phyloP scores from a whole-genome alignment of 495 filamentous ascomycete genomes.

The Penicillium herquei region DNA sequence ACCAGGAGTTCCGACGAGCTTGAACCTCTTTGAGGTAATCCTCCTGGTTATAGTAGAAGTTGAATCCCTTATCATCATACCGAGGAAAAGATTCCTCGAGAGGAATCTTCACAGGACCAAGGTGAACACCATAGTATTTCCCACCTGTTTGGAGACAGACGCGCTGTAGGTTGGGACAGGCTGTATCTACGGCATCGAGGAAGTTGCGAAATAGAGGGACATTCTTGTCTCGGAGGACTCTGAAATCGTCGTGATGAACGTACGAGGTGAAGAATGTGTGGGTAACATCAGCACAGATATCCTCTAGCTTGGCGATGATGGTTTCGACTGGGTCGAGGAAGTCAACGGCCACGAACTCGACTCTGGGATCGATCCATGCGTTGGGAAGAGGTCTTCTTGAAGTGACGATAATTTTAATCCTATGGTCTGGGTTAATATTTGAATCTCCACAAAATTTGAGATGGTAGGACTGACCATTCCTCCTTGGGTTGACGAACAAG shows the following conservation, averaged over 20 bases:
- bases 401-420: constrained; percentile 26
- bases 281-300: constrained; percentile 22
- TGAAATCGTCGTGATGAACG: constrained; percentile 33
- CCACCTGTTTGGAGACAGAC: constrained; percentile 28
- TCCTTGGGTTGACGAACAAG: constrained; percentile 17
- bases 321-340: constrained; percentile 13
- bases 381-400: constrained; percentile 23
- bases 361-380: constrained; percentile 18
- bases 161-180: constrained; percentile 14
- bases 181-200: constrained; percentile 20
- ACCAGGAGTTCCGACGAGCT: constrained; percentile 18
- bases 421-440: background rate
- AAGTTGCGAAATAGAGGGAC: constrained; percentile 31
- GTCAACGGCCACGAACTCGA: constrained; percentile 24
- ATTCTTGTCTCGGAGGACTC: constrained; percentile 17
- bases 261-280: constrained; percentile 32
- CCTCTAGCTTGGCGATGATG: constrained; percentile 9
- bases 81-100: constrained; percentile 25
- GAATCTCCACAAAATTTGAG: no score
- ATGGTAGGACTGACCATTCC: constrained; percentile 13
- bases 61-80: constrained; percentile 21
- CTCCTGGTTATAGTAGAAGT: constrained; percentile 37
- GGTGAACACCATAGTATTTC: constrained; percentile 34
- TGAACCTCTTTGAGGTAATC: constrained; percentile 25
- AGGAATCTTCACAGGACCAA: constrained; percentile 26